Base-by-base conservation (phyloP, 2,329 filamentous ascomycete genomes). In the Phialemoniopsis sp. region DNA sequence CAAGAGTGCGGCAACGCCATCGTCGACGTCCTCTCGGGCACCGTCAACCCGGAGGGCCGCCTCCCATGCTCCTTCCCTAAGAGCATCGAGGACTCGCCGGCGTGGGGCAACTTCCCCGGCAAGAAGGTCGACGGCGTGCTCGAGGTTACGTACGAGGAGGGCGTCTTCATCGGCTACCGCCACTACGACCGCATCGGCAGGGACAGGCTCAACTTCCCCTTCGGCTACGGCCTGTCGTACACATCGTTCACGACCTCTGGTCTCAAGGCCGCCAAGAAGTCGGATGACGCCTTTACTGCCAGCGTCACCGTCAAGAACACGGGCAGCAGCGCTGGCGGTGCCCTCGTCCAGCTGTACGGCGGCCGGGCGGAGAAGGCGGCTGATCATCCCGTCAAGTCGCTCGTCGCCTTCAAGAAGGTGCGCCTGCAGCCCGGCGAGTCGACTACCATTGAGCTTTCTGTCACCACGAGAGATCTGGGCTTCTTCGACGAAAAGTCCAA, bases 1-100 rank as follows among this genome's bases (percentile, higher is more conserved):
- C 78, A 82, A 50, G 79, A 82, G 57, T 72, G 73, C 16, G 79
- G 78, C 3, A 80, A 81, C 45, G 78, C 76, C 2, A 72, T 83
- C 39, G 77, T 75, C 4, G 78, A 82, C 45, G 71, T 82, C 2
- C 62, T 82, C 12, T 74, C 78, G 44, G 79, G 78, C 30, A 66
- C 73, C 38, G 65, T 73, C 39, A 81, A 78, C 46, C 78, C 78
- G 2, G 74, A 71, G 41, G 78, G 72, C 8, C 81, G 80, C 49
- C 59, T 81, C 2, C 75, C 76, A 1, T 62, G 80, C 13, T 77
- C 68, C 2, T 82, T 82, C 59, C 79, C 79, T 2, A 63, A 62
- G 34, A 63, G 62, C n/a, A 54, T 71, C 10, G 68, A 77, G 49
- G 73, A 80, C 82, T 78, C 48, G 77, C 78, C 5, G 73, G 75